Percentiles rank a stretch among this genome's conserved stretches.
Conservation (phyloP, 139 green algal genomes). For the Tetradesmus obliquus region DNA sequence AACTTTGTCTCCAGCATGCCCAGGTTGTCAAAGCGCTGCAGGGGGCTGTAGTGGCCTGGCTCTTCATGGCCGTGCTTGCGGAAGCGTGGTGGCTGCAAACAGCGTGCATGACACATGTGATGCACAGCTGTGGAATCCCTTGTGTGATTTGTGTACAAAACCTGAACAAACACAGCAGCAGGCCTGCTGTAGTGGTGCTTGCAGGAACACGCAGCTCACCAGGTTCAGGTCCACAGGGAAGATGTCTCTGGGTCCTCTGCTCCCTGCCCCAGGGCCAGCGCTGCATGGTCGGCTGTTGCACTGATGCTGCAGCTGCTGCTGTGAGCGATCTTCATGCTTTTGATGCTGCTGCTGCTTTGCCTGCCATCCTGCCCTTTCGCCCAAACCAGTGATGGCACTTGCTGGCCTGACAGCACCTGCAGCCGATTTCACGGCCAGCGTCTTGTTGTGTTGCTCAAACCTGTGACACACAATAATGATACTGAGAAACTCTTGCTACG, state of each 20-base stretch:
- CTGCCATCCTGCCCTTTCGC: neutral
- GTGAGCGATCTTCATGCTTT: neutral
- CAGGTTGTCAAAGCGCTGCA: slow-evolving; percentile 33
- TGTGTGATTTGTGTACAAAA: too few relatives aligned
- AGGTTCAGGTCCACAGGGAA: slow-evolving; percentile 19
- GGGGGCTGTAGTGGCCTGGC: neutral
- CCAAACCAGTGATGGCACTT: slow-evolving; percentile 18
- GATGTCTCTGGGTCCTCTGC: neutral
- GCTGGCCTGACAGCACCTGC: neutral
- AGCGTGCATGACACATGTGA: neutral
- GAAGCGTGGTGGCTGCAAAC: neutral
- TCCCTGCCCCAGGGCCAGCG: neutral
- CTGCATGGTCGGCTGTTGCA: neutral
- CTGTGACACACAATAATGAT: neutral
- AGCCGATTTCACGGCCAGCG: neutral
- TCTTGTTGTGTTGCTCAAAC: slow-evolving; percentile 24
- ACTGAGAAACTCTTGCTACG: too few relatives aligned
- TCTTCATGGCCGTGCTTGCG: slow-evolving; percentile 4
- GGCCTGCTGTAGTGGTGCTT: neutral
- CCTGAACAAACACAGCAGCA: neutral
- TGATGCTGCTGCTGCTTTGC: neutral
- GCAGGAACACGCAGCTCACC: neutral
- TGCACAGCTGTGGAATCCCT: neutral
- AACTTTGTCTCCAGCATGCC: slow-evolving; percentile 32
- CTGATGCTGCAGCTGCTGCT: neutral